A percentile compares a stretch with the other conserved stretches of the same genome.
Conservation (phyloP, 148 eudicot genomes). For the Cornus suecica region DNA sequence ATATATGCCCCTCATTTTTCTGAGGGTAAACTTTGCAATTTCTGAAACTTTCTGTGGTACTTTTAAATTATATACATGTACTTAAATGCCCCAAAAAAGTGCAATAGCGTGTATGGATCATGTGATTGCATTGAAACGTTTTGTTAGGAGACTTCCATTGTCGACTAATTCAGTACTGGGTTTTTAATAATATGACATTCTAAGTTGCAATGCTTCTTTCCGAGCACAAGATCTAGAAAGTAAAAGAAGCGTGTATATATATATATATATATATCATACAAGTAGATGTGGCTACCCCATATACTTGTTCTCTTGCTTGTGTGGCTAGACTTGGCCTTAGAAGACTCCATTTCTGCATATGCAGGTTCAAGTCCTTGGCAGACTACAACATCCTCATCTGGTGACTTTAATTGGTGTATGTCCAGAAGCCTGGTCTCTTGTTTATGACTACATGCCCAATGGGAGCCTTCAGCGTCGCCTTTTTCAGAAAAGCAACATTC, state of each 20-base stretch:
- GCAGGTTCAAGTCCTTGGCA: slow-evolving; percentile 67
- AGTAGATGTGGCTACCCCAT: neutral
- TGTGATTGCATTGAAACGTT: neutral
- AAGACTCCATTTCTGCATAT: neutral
- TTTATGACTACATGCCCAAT: slow-evolving; percentile 64
- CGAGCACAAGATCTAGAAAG: neutral
- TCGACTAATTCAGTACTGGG: neutral
- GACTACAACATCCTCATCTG: slow-evolving; percentile 68
- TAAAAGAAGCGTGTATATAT: neutral
- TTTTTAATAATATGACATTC: neutral
- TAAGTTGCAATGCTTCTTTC: neutral
- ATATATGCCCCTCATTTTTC: neutral
- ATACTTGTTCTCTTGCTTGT: neutral
- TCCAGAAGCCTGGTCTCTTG: slow-evolving; percentile 73
- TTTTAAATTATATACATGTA: neutral
- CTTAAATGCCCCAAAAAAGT: neutral
- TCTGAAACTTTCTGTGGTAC: neutral
- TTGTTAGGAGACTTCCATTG: neutral
- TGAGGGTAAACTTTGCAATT: neutral
- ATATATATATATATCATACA: too few relatives aligned
- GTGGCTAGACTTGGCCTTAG: neutral
- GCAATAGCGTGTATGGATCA: neutral
- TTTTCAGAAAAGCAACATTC: slow-evolving; percentile 34
- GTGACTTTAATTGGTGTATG: slow-evolving; percentile 68
- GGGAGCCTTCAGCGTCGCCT: slow-evolving; percentile 53